phyloP scores from a whole-genome alignment of 1,284 basidiomycete species.

The Fomitopsis palustris region DNA sequence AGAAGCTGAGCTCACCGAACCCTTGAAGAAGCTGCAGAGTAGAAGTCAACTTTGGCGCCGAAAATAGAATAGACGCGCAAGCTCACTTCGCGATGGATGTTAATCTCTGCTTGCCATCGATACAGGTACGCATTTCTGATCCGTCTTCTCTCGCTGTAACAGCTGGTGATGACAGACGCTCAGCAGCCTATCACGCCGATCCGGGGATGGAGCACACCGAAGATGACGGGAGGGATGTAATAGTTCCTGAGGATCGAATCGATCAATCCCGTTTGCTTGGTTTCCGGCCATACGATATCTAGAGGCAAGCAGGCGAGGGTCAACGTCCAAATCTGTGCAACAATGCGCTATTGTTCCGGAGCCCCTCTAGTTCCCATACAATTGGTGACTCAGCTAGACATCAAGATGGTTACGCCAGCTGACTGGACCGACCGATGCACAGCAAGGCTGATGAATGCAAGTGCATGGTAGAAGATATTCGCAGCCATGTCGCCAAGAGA shows the following conservation, averaged over 20 bases:
- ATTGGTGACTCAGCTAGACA: background rate
- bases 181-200: background rate
- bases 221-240: slow-evolving; percentile 59
- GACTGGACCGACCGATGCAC: background rate
- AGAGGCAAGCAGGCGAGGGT: background rate
- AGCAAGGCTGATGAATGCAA: no score
- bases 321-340: background rate
- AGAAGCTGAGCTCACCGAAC: slow-evolving; percentile 44
- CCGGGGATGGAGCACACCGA: slow-evolving; percentile 38
- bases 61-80: background rate
- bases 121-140: slow-evolving; percentile 59
- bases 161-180: slow-evolving; percentile 27
- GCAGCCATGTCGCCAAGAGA: no score
- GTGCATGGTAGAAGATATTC: no score
- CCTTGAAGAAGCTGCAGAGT: slow-evolving; percentile 63
- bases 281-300: slow-evolving; percentile 57
- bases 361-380: no score
- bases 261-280: slow-evolving; percentile 34
- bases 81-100: slow-evolving; percentile 64
- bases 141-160: slow-evolving; percentile 53
- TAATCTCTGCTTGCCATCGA: slow-evolving; percentile 77
- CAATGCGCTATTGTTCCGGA: background rate
- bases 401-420: background rate
- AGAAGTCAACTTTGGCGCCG: background rate
- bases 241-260: slow-evolving; percentile 42